Evolutionary conservation across 257 asterid genomes (phyloP), one percentile per base, ranked within the genome.

Genomic region (Nicotiana tomentosiformis): DNA sequence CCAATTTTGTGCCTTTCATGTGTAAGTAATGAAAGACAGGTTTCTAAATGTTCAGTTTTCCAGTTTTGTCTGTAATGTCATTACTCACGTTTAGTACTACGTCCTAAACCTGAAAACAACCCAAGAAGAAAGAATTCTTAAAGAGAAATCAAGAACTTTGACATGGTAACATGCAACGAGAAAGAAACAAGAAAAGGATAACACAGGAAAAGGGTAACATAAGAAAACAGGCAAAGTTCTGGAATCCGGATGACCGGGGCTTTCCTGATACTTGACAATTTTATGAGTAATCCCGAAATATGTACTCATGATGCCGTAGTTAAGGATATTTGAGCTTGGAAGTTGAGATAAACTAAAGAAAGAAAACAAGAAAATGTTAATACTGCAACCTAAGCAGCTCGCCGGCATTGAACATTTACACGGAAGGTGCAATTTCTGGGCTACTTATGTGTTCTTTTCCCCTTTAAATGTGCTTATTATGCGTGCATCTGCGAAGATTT

Each of bases 71-170:
- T 39, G 49, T 39, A 39, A 39, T 39, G 49, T 39, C 43, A 37
- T 39, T 43, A 8, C 51, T 43, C 3, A 8, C 51, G 51, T 43
- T 43, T 43, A 43, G 51, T 43, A 2, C 51, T 43, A 43, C 10
- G 49, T 58, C 39, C 55, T 18, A 32, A 26, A 88, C 93, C 93
- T 90, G 91, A 88, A 91, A 90, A 77, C 91, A 90, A 4, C 95
- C 95, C 92, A 91, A 26, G 91, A 87, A 37, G 91, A 88, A 37
- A 88, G 92, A 43, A 5, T 46, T 23, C 61, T 46, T 12, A 46
- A 46, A 70, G 16, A 12, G 57, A 23, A 20, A 46, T 46, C 60
- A 72, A 35, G 20, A 46, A 11, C 78, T 6, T 72, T 23, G 37
- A 72, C 4, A 72, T 20, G 60, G 37, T 11, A 43, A 12, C 46